Conservation (phyloP, 2,329 filamentous ascomycete genomes). For the Pseudogymnoascus sp. region DNA sequence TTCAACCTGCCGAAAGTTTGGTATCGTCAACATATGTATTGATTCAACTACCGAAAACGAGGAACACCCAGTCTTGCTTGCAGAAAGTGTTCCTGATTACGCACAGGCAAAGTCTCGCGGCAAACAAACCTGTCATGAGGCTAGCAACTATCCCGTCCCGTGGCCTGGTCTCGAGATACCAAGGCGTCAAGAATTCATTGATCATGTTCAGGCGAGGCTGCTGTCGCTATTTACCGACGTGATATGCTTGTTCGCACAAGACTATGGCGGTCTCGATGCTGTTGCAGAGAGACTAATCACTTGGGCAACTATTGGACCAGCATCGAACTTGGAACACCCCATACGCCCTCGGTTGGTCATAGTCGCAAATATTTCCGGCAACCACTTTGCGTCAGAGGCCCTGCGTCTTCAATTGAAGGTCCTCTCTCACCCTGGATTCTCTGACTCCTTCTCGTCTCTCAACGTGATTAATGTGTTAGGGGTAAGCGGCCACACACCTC, state of each 20-base stretch:
- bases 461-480: constrained; percentile 15
- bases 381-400: constrained; percentile 12
- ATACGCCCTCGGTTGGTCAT: constrained; percentile 15
- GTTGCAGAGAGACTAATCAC: constrained; percentile 14
- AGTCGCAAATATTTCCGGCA: constrained; percentile 12
- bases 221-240: constrained; percentile 21
- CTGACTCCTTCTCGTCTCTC: constrained; percentile 15
- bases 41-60: constrained; percentile 12
- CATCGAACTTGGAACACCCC: constrained; percentile 15
- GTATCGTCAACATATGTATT: constrained; percentile 16
- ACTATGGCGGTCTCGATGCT: constrained; percentile 17
- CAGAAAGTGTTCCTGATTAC: constrained; percentile 13
- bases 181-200: constrained; percentile 10
- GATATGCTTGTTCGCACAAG: constrained; percentile 21
- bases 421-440: constrained; percentile 12
- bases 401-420: constrained; percentile 12
- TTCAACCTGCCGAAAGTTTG: constrained; percentile 14
- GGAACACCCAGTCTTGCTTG: constrained; percentile 16
- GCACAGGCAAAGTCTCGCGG: constrained; percentile 9
- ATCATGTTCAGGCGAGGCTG: constrained; percentile 15
- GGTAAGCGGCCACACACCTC: background rate
- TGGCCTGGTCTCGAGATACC: constrained; percentile 10
- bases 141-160: constrained; percentile 11
- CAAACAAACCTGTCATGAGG: constrained; percentile 15
- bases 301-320: constrained; percentile 16